Evolutionary conservation across 1,284 basidiomycete species (phyloP).

Genomic region (Pascua guehoae): DNA sequence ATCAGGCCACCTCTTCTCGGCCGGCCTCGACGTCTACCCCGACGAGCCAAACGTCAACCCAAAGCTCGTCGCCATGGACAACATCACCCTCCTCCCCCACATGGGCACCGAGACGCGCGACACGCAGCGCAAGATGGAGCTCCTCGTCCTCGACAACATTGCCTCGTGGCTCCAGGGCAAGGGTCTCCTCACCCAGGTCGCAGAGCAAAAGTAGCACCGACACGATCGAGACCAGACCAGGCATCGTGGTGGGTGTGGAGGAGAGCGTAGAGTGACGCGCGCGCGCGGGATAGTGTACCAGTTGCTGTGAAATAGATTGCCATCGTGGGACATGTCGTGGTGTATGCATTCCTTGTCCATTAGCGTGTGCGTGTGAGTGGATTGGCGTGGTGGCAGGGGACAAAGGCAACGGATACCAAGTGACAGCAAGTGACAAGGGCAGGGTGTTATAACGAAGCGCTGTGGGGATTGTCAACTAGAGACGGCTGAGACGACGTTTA

Average conservation of each 20-base stretch:
- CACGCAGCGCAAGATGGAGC: slow-evolving; percentile 61
- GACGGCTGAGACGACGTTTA: too few relatives aligned
- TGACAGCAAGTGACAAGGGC: too few relatives aligned
- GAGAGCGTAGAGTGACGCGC: background rate
- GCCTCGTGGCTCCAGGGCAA: slow-evolving; percentile 41
- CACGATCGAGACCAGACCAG: background rate
- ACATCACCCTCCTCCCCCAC: slow-evolving; percentile 80
- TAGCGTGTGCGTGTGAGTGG: too few relatives aligned
- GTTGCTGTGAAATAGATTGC: too few relatives aligned
- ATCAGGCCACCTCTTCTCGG: slow-evolving; percentile 75
- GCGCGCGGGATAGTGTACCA: too few relatives aligned
- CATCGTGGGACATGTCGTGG: too few relatives aligned
- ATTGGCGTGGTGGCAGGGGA: too few relatives aligned
- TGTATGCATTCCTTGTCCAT: too few relatives aligned
- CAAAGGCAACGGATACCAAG: too few relatives aligned
- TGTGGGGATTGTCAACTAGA: too few relatives aligned
- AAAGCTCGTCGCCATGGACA: slow-evolving; percentile 69
- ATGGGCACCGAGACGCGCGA: slow-evolving; percentile 85
- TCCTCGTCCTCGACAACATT: slow-evolving; percentile 44
- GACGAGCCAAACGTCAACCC: slow-evolving; percentile 83
- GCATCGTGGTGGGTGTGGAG: slow-evolving; percentile 1
- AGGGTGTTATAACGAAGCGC: too few relatives aligned
- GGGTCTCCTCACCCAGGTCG: slow-evolving; percentile 44
- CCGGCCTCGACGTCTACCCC: slow-evolving; percentile 86
- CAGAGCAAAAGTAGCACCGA: slow-evolving; percentile 39